Evolutionary conservation across 2,329 filamentous ascomycete species (phyloP).

Genomic region (Xylaria sp.): DNA sequence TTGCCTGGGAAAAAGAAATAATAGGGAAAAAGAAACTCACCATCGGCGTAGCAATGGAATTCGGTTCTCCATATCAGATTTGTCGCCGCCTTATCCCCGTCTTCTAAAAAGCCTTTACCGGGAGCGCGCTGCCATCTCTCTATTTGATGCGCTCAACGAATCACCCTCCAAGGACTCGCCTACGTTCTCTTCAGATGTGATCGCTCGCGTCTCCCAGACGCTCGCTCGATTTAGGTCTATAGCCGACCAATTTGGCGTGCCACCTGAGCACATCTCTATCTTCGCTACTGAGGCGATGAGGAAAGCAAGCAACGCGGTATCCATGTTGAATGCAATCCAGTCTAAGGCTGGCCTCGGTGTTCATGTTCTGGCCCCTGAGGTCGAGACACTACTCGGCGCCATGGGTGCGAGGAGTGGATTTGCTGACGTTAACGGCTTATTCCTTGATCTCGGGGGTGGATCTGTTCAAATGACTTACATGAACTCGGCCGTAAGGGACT

Average conservation of each 20-base stretch:
- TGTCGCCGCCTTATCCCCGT: slow-evolving; percentile 76
- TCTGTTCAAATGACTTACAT: slow-evolving; percentile 74
- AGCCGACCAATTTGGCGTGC: slow-evolving; percentile 76
- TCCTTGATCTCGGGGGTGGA: slow-evolving; percentile 86
- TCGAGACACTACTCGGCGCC: slow-evolving; percentile 85
- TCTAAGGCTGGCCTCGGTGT: slow-evolving; percentile 74
- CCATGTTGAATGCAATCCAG: slow-evolving; percentile 74
- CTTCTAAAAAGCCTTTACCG: slow-evolving; percentile 82
- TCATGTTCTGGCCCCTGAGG: slow-evolving; percentile 77
- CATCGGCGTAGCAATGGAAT: slow-evolving; percentile 79
- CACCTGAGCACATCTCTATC: slow-evolving; percentile 72
- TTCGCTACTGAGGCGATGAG: slow-evolving; percentile 92
- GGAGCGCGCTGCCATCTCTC: slow-evolving; percentile 81
- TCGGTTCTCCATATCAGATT: slow-evolving; percentile 87
- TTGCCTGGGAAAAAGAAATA: neutral
- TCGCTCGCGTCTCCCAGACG: slow-evolving; percentile 72
- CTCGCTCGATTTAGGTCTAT: slow-evolving; percentile 77
- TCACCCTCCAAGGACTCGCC: slow-evolving; percentile 51
- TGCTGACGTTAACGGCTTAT: slow-evolving; percentile 74
- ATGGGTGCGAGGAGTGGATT: slow-evolving; percentile 84
- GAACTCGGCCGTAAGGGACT: slow-evolving; percentile 59
- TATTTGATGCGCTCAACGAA: slow-evolving; percentile 82
- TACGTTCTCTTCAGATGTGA: slow-evolving; percentile 65
- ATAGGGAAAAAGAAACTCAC: slow-evolving; percentile 22
- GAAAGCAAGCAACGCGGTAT: slow-evolving; percentile 77